Evolutionary conservation across 495 filamentous ascomycete genomes (phyloP), one percentile per base, ranked within the genome.

Genomic region (Tuber melanosporum): DNA sequence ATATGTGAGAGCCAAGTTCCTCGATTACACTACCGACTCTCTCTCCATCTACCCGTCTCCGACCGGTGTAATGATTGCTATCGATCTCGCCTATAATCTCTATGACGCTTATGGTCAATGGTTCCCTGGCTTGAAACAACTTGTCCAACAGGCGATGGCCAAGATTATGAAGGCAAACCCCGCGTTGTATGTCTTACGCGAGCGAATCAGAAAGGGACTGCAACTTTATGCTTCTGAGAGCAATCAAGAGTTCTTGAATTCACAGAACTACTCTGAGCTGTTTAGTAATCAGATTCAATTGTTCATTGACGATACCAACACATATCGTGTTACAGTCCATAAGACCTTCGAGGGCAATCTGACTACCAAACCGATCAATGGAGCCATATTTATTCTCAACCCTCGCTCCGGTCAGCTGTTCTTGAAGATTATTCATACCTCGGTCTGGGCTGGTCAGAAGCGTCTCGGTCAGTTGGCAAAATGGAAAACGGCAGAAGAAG

Each of bases 131-230:
- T 84, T 99, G 77, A 99, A 99, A 88, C 91, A 92, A n/a, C 87
- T 99, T 77, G 87, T 98, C 41, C 96, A 98, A 85, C 94, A 98
- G 84, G 96, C 96, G 19, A 98, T 99, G 96, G 93, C 93, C 45
- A 99, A 99, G 91, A 90, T 99, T 83, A 98, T 99, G 96, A 98
- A 99, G 85, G 96, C 95, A 39, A 99, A 98, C 83, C 96, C 96
- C 22, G 96, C 96, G 3, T 86, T 99, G 69, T 99, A 98, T 85
- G 96, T 99, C 71, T 85, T 99, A 71, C 91, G 96, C 73, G 96
- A 99, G 84, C 96, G 96, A 89, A 99, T 99, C 78, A 89, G 96
- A 73, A 99, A 99, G 87, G 96, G 96, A 88, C 89, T 99, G 71
- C 96, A 99, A 85, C 89, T 99, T 20, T 99, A 98, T 81, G 96